Conservation (phyloP, 73 alveolate species). For the Blepharisma japonicum region DNA sequence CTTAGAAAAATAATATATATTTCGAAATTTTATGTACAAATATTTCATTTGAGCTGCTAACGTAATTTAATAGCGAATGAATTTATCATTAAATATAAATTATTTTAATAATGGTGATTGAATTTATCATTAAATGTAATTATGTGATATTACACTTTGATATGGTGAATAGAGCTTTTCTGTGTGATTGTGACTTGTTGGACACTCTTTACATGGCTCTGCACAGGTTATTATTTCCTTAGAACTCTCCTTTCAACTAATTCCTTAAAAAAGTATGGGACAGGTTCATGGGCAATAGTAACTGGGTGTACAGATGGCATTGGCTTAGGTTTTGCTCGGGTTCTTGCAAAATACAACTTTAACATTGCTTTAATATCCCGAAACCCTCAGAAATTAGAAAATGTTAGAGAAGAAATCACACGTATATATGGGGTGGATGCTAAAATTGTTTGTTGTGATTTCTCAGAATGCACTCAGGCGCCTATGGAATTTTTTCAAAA, state of each 20-base stretch:
- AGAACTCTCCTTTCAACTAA: neutral
- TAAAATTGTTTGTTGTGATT: neutral
- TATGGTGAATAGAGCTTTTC: constrained; percentile 12
- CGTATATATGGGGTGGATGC: neutral
- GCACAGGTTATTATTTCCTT: neutral
- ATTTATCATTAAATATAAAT: too few relatives aligned
- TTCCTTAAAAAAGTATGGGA: constrained; percentile 52
- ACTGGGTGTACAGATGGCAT: constrained; percentile 84
- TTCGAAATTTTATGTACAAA: too few relatives aligned
- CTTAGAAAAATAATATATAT: too few relatives aligned
- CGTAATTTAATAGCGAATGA: too few relatives aligned
- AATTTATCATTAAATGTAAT: too few relatives aligned
- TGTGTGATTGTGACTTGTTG: neutral
- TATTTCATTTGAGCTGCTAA: too few relatives aligned
- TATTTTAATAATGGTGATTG: too few relatives aligned
- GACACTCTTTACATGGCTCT: neutral
- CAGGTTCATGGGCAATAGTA: constrained; percentile 60
- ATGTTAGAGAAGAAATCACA: constrained; percentile 40
- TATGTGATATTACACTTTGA: too few relatives aligned
- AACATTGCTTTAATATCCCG: constrained; percentile 55
- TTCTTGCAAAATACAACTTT: constrained; percentile 62
- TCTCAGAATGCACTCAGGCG: neutral
- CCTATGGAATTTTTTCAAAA: constrained; percentile 29
- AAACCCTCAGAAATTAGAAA: constrained; percentile 44
- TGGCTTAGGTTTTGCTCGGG: constrained; percentile 70